phyloP scores from a whole-genome alignment of 2,329 filamentous ascomycete genomes.

The Meredithiella fracta region DNA sequence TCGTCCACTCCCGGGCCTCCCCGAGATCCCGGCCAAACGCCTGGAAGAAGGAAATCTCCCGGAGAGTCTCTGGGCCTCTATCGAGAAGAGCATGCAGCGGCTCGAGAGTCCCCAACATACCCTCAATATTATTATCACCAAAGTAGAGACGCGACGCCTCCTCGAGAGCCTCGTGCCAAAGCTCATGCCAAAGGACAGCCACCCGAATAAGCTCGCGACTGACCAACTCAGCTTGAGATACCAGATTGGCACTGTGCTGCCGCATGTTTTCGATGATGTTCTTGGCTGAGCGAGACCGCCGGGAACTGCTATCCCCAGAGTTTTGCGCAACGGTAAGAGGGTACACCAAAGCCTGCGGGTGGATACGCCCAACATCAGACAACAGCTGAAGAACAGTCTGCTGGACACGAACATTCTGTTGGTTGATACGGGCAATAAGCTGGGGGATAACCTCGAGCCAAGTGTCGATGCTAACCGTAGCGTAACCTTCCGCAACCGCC shows the following conservation, averaged over 20 bases:
- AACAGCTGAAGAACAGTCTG: conserved; percentile 84
- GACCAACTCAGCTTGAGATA: conserved; percentile 88
- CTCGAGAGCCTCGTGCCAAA: conserved; percentile 96
- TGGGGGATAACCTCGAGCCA: conserved; percentile 98
- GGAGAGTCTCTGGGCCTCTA: conserved; percentile 75
- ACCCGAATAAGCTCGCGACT: conserved; percentile 95
- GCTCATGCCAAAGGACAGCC: conserved; percentile 93
- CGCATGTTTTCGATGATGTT: conserved; percentile 98
- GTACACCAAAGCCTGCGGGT: conserved; percentile 93
- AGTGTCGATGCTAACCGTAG: conserved; percentile 85
- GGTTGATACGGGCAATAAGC: conserved; percentile 91
- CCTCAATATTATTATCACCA: conserved; percentile 90
- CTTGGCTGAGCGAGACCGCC: conserved; percentile 71
- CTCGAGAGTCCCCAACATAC: conserved; percentile 83
- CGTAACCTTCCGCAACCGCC: conserved; percentile 78
- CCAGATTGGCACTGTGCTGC: conserved; percentile 77
- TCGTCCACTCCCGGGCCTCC: conserved; percentile 91
- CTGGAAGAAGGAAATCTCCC: conserved; percentile 94
- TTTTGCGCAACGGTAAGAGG: conserved; percentile 97
- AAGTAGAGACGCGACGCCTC: conserved; percentile 95
- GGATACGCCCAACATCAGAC: conserved; percentile 79
- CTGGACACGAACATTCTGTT: conserved; percentile 76
- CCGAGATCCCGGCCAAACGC: conserved; percentile 90
- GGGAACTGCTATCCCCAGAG: conserved; percentile 55
- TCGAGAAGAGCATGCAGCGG: conserved; percentile 87